Evolutionary conservation across 2,329 filamentous ascomycete genomes (phyloP).

Genomic region (Phialophora verrucosa): DNA sequence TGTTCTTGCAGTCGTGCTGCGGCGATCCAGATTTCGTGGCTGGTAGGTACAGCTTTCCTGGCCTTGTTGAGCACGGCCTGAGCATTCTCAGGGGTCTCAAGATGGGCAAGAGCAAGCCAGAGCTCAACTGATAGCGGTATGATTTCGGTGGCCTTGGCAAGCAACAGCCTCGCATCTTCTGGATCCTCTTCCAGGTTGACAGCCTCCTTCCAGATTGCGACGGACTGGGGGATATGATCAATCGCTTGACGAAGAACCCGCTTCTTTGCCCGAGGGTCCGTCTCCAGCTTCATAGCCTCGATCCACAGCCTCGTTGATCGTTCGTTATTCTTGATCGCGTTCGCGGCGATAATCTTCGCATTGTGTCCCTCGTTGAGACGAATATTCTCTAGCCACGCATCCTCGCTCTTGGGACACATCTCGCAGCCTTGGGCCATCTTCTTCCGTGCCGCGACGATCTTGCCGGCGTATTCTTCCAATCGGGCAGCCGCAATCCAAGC

Average conservation of each 20-base stretch:
- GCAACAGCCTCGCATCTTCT: slow-evolving; percentile 81
- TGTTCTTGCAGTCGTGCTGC: slow-evolving; percentile 88
- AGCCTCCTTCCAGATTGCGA: slow-evolving; percentile 96
- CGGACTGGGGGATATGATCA: slow-evolving; percentile 90
- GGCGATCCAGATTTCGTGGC: slow-evolving; percentile 95
- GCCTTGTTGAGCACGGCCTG: slow-evolving; percentile 95
- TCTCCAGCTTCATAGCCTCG: slow-evolving; percentile 91
- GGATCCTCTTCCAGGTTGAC: slow-evolving; percentile 94
- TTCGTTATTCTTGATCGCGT: slow-evolving; percentile 90
- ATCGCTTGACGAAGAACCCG: slow-evolving; percentile 89
- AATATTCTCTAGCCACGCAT: slow-evolving; percentile 96
- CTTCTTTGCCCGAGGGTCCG: slow-evolving; percentile 82
- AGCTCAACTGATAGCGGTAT: slow-evolving; percentile 92
- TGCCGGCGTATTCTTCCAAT: slow-evolving; percentile 89
- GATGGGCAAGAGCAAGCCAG: slow-evolving; percentile 88
- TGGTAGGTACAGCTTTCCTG: slow-evolving; percentile 89
- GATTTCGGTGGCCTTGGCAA: slow-evolving; percentile 94
- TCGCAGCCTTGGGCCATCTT: slow-evolving; percentile 88
- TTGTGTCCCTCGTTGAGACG: slow-evolving; percentile 89
- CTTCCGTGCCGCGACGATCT: slow-evolving; percentile 85
- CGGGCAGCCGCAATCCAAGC: slow-evolving; percentile 95
- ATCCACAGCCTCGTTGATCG: slow-evolving; percentile 90
- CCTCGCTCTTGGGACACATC: slow-evolving; percentile 90
- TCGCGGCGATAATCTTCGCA: slow-evolving; percentile 91
- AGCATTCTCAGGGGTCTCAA: slow-evolving; percentile 89